These are phyloP conservation scores for Brasenia schreberi DNA, from an alignment of 164 flowering plant species.

Conservation along the genomic window DNA sequence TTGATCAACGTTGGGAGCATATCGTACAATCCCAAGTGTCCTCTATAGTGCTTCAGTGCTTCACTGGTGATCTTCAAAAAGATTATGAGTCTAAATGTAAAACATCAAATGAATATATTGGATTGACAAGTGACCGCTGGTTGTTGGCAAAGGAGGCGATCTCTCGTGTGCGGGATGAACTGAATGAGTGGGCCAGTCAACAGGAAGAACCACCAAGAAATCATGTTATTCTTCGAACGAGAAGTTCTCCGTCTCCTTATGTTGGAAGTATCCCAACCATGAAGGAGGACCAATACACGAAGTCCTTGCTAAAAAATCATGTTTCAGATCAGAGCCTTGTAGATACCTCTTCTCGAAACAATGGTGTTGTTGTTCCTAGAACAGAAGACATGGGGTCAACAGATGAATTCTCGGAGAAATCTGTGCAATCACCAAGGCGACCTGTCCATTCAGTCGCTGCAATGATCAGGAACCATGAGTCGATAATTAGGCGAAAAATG, in stretches of 20 bases:
- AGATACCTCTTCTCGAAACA: too few species aligned
- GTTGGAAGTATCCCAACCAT: too few species aligned
- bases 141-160: constrained; percentile 26
- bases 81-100: constrained; percentile 9
- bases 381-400: constrained; percentile 12
- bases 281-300: too few species aligned
- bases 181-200: constrained; percentile 2
- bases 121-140: constrained; percentile 11
- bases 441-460: constrained; percentile 27
- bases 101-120: constrained; percentile 2
- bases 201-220: too few species aligned
- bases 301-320: too few species aligned
- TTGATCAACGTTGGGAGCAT: constrained; percentile 52
- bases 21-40: constrained; percentile 34
- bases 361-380: too few species aligned
- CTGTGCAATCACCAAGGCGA: constrained; percentile 5
- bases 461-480: constrained; percentile 43
- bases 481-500: constrained; percentile 29
- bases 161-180: constrained; percentile 22
- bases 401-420: constrained; percentile 1
- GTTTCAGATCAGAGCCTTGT: too few species aligned
- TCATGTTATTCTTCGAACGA: too few species aligned
- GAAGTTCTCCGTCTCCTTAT: too few species aligned
- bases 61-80: constrained; percentile 22
- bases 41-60: constrained; percentile 22